A percentile compares a stretch with the other conserved stretches of the same genome.
Conservation (phyloP, 164 flowering plant species). For the Aristolochia fimbriata region DNA sequence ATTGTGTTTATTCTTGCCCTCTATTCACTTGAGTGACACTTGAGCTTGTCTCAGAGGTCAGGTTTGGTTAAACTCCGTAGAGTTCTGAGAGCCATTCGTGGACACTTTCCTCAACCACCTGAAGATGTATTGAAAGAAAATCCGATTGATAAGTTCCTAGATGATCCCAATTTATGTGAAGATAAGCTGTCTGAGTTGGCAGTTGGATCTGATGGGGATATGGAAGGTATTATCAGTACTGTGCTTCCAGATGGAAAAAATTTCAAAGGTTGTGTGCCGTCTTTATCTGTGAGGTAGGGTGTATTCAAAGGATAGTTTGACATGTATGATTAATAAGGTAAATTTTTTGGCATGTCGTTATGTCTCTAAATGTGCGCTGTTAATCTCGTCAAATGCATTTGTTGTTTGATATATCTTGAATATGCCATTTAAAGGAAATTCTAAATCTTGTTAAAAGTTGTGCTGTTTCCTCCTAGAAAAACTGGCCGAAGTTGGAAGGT, state of each 20-base stretch:
- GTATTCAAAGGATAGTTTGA: too few species aligned
- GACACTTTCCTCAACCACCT: slow-evolving; percentile 91
- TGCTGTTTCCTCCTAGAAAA: too few species aligned
- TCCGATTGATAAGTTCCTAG: slow-evolving; percentile 71
- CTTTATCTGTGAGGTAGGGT: slow-evolving; percentile 37
- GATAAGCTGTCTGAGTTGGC: slow-evolving; percentile 72
- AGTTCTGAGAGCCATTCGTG: slow-evolving; percentile 84
- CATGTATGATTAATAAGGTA: too few species aligned
- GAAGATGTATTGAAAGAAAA: slow-evolving; percentile 58
- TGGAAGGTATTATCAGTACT: slow-evolving; percentile 43
- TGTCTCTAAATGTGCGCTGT: too few species aligned
- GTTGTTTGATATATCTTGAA: too few species aligned
- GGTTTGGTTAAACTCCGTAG: slow-evolving; percentile 87
- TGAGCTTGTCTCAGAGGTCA: slow-evolving; percentile 47
- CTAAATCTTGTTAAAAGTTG: too few species aligned
- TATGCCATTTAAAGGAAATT: too few species aligned
- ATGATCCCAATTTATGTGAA: slow-evolving; percentile 66
- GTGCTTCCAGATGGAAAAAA: slow-evolving; percentile 41
- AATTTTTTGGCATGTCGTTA: too few species aligned
- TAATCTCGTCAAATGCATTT: too few species aligned
- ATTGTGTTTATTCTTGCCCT: slow-evolving; percentile 1
- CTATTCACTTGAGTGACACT: slow-evolving; percentile 2
- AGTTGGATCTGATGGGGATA: slow-evolving; percentile 51
- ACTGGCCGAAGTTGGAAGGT: too few species aligned
- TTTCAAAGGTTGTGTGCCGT: slow-evolving; percentile 28